phyloP scores from a whole-genome alignment of 1,284 basidiomycete species.

The Moniliophthora roreri region DNA sequence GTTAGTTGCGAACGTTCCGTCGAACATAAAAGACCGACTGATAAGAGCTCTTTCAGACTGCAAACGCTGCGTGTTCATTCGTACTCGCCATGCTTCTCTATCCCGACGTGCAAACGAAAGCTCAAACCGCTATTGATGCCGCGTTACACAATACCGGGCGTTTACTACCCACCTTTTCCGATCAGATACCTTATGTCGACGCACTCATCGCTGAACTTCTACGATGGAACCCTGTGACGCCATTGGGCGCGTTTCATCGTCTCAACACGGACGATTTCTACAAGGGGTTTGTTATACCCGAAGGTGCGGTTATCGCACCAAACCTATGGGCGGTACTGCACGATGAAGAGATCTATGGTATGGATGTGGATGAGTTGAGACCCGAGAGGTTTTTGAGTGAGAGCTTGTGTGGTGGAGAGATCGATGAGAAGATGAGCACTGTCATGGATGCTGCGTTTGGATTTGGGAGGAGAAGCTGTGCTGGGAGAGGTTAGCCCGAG shows the following conservation, averaged over 20 bases:
- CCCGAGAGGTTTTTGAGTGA: slow-evolving; percentile 3
- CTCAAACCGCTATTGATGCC: slow-evolving; percentile 1
- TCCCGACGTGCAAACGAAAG: slow-evolving; percentile 1
- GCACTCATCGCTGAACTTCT: slow-evolving; percentile 6
- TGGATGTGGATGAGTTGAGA: background rate
- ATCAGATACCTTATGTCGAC: slow-evolving; percentile 7
- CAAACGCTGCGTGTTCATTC: background rate
- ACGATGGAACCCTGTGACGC: slow-evolving; percentile 5
- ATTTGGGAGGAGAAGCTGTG: slow-evolving; percentile 4
- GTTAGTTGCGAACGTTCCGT: background rate
- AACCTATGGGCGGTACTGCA: slow-evolving; percentile 1
- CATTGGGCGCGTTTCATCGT: background rate
- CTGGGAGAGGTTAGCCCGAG: background rate
- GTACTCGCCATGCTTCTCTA: slow-evolving; percentile 2
- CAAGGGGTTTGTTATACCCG: slow-evolving; percentile 2
- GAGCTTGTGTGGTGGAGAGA: background rate
- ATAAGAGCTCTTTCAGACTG: background rate
- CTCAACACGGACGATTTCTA: slow-evolving; percentile 1
- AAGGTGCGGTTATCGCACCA: background rate
- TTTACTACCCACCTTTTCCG: slow-evolving; percentile 1
- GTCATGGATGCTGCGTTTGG: slow-evolving; percentile 2
- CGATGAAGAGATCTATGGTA: slow-evolving; percentile 5
- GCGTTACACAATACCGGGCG: background rate
- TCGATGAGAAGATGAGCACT: background rate
- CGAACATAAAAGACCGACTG: too few species aligned